Base-by-base conservation (phyloP, 805 yeast species). In the Saturnispora ahearnii region DNA sequence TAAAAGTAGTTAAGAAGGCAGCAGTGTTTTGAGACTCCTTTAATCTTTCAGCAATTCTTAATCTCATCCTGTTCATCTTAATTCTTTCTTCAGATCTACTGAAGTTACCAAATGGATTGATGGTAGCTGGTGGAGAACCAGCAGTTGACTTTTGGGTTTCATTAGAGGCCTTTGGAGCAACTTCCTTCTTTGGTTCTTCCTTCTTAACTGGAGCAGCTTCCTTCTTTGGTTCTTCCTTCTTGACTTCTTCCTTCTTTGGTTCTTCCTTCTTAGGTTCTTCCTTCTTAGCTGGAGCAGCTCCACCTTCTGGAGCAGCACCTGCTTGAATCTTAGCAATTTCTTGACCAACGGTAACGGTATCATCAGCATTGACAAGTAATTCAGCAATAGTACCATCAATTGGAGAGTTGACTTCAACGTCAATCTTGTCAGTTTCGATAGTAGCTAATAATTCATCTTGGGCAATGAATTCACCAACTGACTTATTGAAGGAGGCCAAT, bases 21-120 rank as follows among this genome's bases (percentile, higher is more conserved):
- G 98, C 95, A 50, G 98, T 90, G 78, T 93, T 93, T 74, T 91
- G 99, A 33, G 98, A 87, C 77, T 93, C 98, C 87, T 91, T 91
- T 67, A 91, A 84, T 74, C 99, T 87, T 77, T 91, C 98, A 53
- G 99, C 96, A 59, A 93, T 93, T 78, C 99, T 87, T 73, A 87
- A 72, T 74, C 99, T 85, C 98, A 91, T 93, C 77, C 99, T 87
- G 82, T 90, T 93, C 98, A 91, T 91, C 78, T 91, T 91, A 57
- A 93, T 95, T 68, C 89, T 81, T 66, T 82, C 85, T 73, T 93
- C 98, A 54, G 73, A 70, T 75, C 99, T 86, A 52, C 93, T 77
- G 64, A 87, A 87, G 33, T 77, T 60, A 38, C 75, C 72, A 41
- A 69, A 62, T 31, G 76, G 63, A 41, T 51, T 53, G 31, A 49